phyloP scores from a whole-genome alignment of 306 rosid genomes.

The Castanea mollissima region DNA sequence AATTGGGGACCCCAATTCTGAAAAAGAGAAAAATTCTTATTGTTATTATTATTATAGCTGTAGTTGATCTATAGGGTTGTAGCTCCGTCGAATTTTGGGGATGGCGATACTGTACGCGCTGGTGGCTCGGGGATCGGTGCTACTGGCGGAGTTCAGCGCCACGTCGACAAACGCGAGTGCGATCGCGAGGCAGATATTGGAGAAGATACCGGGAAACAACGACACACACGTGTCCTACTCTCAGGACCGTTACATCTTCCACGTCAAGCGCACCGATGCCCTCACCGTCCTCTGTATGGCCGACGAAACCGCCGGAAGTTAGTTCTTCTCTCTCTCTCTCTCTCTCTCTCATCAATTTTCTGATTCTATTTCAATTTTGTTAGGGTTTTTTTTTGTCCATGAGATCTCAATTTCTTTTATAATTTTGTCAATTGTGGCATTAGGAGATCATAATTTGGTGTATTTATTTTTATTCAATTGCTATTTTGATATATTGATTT shows the following conservation, averaged over 20 bases:
- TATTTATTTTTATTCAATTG: too few relatives aligned
- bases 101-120: slow-evolving; percentile 88
- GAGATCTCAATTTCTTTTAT: neutral
- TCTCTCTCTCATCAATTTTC: neutral
- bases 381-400: neutral
- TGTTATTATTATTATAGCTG: too few relatives aligned
- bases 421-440: too few relatives aligned
- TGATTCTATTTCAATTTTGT: neutral
- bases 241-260: slow-evolving; percentile 90
- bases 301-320: slow-evolving; percentile 85
- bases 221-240: slow-evolving; percentile 88
- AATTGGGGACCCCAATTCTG: neutral
- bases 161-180: slow-evolving; percentile 84
- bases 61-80: too few relatives aligned
- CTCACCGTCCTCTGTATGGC: slow-evolving; percentile 99
- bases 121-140: slow-evolving; percentile 91
- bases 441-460: too few relatives aligned
- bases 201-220: slow-evolving; percentile 73
- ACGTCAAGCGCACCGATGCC: slow-evolving; percentile 94
- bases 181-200: slow-evolving; percentile 75
- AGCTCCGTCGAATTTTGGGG: too few relatives aligned
- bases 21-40: neutral
- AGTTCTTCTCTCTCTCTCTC: neutral
- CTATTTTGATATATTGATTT: too few relatives aligned
- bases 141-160: slow-evolving; percentile 74